These are phyloP conservation scores for Conticribra guillardii DNA, from an alignment of 108 stramenopile genomes.

Conservation along the genomic window DNA sequence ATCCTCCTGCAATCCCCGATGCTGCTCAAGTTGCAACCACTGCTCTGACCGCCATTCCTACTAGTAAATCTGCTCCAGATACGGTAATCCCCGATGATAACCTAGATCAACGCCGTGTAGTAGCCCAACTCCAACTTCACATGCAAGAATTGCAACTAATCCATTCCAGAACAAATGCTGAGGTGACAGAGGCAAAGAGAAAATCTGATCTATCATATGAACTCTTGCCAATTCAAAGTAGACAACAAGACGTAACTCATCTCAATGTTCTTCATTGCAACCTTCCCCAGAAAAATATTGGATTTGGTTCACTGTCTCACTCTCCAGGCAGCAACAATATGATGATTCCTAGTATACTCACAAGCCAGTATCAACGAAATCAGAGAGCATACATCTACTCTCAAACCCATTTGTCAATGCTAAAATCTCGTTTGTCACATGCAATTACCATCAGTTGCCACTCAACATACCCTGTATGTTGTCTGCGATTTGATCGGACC, in stretches of 20 bases:
- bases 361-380: slow-evolving; percentile 32
- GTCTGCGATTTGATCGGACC: slow-evolving; percentile 86
- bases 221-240: slow-evolving; percentile 5
- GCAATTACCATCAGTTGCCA: slow-evolving; percentile 87
- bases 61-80: no score
- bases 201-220: neutral
- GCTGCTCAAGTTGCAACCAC: no score
- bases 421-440: slow-evolving; percentile 71
- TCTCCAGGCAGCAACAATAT: slow-evolving; percentile 18
- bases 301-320: slow-evolving; percentile 3
- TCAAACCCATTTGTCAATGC: slow-evolving; percentile 44
- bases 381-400: neutral
- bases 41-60: no score
- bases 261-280: no score
- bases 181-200: slow-evolving; percentile 26
- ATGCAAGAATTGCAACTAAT: slow-evolving; percentile 23
- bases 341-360: slow-evolving; percentile 21
- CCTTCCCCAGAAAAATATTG: no score
- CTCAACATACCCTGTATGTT: slow-evolving; percentile 85
- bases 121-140: slow-evolving; percentile 50
- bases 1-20: no score
- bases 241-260: slow-evolving; percentile 19
- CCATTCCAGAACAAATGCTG: slow-evolving; percentile 1
- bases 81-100: no score
- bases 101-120: slow-evolving; percentile 41